phyloP scores from a whole-genome alignment of 345 rosid genomes.

The Aquilaria yunnanensis region DNA sequence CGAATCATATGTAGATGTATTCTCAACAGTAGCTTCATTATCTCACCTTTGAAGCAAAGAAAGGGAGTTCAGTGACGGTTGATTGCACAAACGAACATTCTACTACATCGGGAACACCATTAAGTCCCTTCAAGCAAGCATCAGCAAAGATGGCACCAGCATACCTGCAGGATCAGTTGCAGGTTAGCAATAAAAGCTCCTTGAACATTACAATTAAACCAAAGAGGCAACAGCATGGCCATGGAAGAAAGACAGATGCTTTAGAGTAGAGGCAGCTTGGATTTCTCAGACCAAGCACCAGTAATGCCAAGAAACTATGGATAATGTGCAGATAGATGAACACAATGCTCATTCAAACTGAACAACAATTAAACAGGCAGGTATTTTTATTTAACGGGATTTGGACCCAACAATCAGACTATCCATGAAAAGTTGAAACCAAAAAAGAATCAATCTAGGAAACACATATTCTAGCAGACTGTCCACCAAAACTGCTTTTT shows the following conservation, averaged over 20 bases:
- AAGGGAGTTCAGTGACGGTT: constrained; percentile 65
- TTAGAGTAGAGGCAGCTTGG: not conserved
- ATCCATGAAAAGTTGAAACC: not conserved
- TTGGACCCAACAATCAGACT: not conserved
- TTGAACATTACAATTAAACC: not conserved
- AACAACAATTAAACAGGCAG: no score
- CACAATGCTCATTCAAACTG: no score
- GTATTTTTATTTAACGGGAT: no score
- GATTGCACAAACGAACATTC: constrained; percentile 82
- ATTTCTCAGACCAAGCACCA: no score
- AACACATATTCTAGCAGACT: no score
- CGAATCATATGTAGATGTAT: not conserved
- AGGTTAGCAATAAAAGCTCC: no score
- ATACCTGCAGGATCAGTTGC: constrained; percentile 34
- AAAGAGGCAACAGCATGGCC: not conserved
- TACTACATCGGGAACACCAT: constrained; percentile 72
- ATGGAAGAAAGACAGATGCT: not conserved
- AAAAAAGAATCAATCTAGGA: no score
- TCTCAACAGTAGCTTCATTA: not conserved
- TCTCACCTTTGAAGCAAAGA: constrained; percentile 72
- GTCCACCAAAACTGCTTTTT: no score
- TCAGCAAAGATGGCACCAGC: constrained; percentile 90
- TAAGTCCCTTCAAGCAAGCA: constrained; percentile 80
- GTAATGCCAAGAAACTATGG: no score
- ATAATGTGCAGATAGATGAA: no score